Percentiles rank a stretch among this genome's conserved stretches.
These are phyloP conservation scores for Ceratocystiopsis sp. DNA, from an alignment of 2,329 filamentous ascomycete genomes.

Conservation along the genomic window DNA sequence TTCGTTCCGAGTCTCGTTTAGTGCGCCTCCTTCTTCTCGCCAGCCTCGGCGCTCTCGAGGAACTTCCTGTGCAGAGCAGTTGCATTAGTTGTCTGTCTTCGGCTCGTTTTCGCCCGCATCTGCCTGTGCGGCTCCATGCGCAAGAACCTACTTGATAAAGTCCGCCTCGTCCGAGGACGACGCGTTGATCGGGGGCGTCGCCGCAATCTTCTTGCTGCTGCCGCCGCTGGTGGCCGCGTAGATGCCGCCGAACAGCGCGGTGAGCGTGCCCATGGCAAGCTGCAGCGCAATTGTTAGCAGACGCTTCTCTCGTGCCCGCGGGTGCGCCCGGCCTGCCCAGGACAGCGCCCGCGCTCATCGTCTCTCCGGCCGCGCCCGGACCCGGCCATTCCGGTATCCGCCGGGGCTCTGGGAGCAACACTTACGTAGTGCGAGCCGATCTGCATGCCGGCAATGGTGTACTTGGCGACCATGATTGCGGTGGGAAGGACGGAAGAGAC, in stretches of 20 bases:
- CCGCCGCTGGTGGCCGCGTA: slow-evolving; percentile 29
- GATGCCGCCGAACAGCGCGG: slow-evolving; percentile 30
- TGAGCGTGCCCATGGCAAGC: slow-evolving; percentile 42
- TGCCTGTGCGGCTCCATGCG: no score
- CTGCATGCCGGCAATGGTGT: slow-evolving; percentile 40
- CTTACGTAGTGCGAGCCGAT: slow-evolving; percentile 45
- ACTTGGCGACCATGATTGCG: slow-evolving; percentile 28
- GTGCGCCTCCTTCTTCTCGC: slow-evolving; percentile 19
- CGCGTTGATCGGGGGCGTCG: slow-evolving; percentile 43
- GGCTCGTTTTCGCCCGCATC: no score
- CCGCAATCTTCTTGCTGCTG: slow-evolving; percentile 25
- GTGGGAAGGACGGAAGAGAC: slow-evolving; percentile 6
- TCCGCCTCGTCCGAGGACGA: slow-evolving; percentile 44
- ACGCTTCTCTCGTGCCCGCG: not conserved
- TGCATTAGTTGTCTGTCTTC: not conserved
- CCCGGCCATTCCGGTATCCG: no score
- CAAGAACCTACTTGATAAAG: slow-evolving; percentile 41
- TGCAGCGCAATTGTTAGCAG: slow-evolving; percentile 12
- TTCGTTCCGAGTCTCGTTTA: not conserved
- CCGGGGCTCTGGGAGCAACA: slow-evolving; percentile 7
- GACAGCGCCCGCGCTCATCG: not conserved
- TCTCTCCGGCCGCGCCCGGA: not conserved
- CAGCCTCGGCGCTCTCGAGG: slow-evolving; percentile 24
- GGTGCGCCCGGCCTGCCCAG: no score
- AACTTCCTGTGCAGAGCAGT: slow-evolving; percentile 23